phyloP scores from a whole-genome alignment of 768 basidiomycete species.

The Stropharia rugosoannulata region DNA sequence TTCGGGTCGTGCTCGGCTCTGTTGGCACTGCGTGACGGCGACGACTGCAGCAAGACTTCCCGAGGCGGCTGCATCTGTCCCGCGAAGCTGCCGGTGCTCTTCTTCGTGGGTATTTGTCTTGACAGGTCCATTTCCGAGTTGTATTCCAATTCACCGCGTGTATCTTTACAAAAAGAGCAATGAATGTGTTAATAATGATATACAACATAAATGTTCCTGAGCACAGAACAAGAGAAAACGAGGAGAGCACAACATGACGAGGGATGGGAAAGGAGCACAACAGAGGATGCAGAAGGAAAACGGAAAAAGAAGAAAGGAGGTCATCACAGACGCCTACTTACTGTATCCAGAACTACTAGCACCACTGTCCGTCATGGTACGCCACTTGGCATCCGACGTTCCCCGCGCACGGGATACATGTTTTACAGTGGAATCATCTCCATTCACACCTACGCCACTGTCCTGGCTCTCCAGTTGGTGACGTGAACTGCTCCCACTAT shows the following conservation, averaged over 20 bases:
- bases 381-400: slow-evolving; percentile 70
- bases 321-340: slow-evolving; percentile 20
- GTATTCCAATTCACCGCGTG: slow-evolving; percentile 3
- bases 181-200: slow-evolving; percentile 4
- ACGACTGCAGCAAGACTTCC: background rate
- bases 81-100: background rate
- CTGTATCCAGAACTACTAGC: slow-evolving; percentile 27
- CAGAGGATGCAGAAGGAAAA: background rate
- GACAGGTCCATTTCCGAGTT: background rate
- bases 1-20: background rate
- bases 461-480: slow-evolving; percentile 17
- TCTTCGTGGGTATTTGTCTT: slow-evolving; percentile 7
- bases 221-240: background rate
- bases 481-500: slow-evolving; percentile 28
- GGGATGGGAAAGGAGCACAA: background rate
- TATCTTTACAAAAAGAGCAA: background rate
- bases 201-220: background rate
- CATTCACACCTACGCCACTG: slow-evolving; percentile 24
- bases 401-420: slow-evolving; percentile 59
- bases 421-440: slow-evolving; percentile 25
- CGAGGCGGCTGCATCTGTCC: background rate
- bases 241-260: background rate
- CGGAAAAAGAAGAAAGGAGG: slow-evolving; percentile 3
- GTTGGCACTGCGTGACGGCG: background rate
- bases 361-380: slow-evolving; percentile 27